Base-by-base conservation (phyloP, 441 rosid genomes). In the Aquilaria agallochum region DNA sequence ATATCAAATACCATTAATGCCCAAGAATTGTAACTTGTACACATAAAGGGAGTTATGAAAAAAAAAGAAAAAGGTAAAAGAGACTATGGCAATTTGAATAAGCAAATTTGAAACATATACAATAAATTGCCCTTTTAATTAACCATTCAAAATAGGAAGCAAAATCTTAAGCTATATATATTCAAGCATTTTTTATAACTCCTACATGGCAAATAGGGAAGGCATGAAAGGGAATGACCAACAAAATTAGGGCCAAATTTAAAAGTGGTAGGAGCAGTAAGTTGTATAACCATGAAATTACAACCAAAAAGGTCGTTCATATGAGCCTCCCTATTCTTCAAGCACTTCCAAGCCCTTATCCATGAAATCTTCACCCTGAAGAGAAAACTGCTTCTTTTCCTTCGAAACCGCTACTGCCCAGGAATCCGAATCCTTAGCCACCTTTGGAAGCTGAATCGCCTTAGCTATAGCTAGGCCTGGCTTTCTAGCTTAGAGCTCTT, bases 261-360 rank as follows among this genome's bases (percentile, higher is more conserved):
- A 34, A 63, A 65, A 20, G 71, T 68, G 34, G 66, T n/a, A 33
- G 49, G 63, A 20, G 27, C 27, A 33, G 45, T 63, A 8, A 44
- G 54, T 55, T 68, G 76, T 63, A 76, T 53, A 44, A 63, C 50
- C 15, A 74, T 40, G 58, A 62, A 70, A 66, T 70, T 80, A 55
- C 78, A 78, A 56, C 78, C 72, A 31, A 77, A 70, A 50, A 80
- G 74, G 60, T 74, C 74, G 36, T 68, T 66, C 60, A 68, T 47
- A 58, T 77, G 74, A 66, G 52, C 66, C 63, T 61, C 68, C 0
- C 75, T 78, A 60, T 65, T 58, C 82, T 77, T 68, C 73, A 74
- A 33, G 52, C 77, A 69, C 72, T 72, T 64, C 63, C 60, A 60
- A 31, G 78, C 72, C 31, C 47, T 69, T 3, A 27, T 30, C 68